phyloP scores from a whole-genome alignment of 306 rosid genomes.

The Dalbergia cochinchinensis region DNA sequence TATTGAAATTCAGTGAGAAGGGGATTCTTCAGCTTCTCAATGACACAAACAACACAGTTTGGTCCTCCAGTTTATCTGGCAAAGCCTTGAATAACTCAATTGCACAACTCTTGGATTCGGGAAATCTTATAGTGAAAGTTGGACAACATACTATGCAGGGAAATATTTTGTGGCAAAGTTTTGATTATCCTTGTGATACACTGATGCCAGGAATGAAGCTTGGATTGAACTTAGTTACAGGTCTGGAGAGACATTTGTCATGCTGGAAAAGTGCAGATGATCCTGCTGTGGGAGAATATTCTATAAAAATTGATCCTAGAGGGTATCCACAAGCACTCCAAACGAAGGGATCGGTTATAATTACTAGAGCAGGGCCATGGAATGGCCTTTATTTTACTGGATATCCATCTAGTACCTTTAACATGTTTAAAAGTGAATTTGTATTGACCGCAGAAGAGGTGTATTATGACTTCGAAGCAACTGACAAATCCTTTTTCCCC shows the following conservation, averaged over 20 bases:
- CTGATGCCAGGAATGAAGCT: background rate
- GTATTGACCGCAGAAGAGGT: slow-evolving; percentile 23
- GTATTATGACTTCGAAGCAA: background rate
- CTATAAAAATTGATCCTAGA: background rate
- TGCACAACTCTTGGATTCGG: background rate
- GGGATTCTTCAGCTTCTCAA: background rate
- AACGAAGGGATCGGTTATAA: background rate
- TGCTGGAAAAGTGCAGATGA: slow-evolving; percentile 47
- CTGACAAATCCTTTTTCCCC: background rate
- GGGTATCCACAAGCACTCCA: background rate
- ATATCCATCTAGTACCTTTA: background rate
- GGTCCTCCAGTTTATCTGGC: background rate
- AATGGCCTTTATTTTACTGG: slow-evolving; percentile 26
- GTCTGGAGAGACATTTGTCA: slow-evolving; percentile 19
- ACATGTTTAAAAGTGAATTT: too few relatives aligned
- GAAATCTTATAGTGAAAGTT: background rate
- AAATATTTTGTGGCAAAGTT: background rate
- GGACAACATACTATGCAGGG: background rate
- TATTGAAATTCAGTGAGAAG: background rate
- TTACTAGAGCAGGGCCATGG: slow-evolving; percentile 13
- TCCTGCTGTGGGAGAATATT: slow-evolving; percentile 25
- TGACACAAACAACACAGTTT: background rate
- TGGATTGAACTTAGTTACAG: slow-evolving; percentile 26
- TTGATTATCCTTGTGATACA: background rate
- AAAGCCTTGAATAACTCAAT: background rate